Evolutionary conservation across 768 basidiomycete genomes (phyloP).

Genomic region (Tephrocybe sp.): DNA sequence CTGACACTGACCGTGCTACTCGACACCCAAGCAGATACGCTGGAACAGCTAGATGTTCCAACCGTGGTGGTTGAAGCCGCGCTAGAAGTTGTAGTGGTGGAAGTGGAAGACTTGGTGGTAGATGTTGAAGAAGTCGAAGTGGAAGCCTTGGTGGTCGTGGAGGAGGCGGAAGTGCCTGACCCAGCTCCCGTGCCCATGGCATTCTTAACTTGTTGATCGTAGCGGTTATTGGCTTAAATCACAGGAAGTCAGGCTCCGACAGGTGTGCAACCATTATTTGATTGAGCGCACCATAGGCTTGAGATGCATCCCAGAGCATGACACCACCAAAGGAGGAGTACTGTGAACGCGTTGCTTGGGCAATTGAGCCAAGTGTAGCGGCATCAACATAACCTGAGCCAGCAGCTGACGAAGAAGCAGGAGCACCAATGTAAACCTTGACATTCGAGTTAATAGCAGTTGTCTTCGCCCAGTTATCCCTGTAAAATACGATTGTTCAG

Average conservation of each 20-base stretch:
- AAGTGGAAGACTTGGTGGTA: conserved; percentile 11
- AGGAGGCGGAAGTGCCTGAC: conserved; percentile 6
- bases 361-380: conserved; percentile 37
- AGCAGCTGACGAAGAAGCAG: conserved; percentile 48
- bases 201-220: conserved; percentile 38
- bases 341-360: conserved; percentile 34
- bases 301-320: conserved; percentile 42
- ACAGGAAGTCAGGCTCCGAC: neutral
- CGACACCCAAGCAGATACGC: conserved; percentile 39
- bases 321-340: conserved; percentile 57
- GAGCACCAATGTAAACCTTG: conserved; percentile 56
- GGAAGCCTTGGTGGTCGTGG: conserved; percentile 17
- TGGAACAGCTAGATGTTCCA: conserved; percentile 33
- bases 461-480: conserved; percentile 59
- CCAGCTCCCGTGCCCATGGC: conserved; percentile 28
- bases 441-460: conserved; percentile 49
- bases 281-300: conserved; percentile 31
- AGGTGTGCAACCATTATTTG: conserved; percentile 11
- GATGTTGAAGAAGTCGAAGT: conserved; percentile 15
- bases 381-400: conserved; percentile 51
- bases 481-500: neutral
- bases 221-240: conserved; percentile 35
- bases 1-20: conserved; percentile 34
- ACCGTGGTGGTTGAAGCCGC: conserved; percentile 8
- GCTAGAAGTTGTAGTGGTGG: conserved; percentile 6